A percentile compares a stretch with the other conserved stretches of the same genome.
Evolutionary conservation across 2,329 filamentous ascomycete species (phyloP).

Genomic region (Microdochium bolleyi): DNA sequence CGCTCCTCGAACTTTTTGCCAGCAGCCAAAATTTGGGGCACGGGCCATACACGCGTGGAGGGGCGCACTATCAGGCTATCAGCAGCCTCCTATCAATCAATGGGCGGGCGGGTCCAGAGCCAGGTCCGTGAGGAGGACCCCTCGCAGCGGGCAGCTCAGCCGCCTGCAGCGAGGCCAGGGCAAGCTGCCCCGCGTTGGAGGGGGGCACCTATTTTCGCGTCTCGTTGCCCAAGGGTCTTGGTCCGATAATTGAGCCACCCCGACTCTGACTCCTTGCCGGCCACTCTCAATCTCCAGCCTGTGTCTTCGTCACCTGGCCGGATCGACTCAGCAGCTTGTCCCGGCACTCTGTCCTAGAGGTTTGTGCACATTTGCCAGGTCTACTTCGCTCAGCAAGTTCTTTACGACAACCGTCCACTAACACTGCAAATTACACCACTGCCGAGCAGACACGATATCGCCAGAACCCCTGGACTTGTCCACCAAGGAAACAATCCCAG

Average conservation of each 20-base stretch:
- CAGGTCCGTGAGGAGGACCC: no score
- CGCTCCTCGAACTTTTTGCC: not conserved
- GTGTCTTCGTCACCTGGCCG: not conserved
- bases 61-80: not conserved
- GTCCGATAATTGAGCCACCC: not conserved
- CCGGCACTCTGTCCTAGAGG: not conserved
- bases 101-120: no score
- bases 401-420: not conserved
- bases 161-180: not conserved
- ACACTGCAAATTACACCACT: not conserved
- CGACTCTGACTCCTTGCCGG: not conserved
- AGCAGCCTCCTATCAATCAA: no score
- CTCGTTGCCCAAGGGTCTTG: not conserved
- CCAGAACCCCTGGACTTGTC: not conserved
- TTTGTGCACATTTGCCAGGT: not conserved
- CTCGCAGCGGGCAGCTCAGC: not conserved
- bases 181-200: not conserved
- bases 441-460: not conserved
- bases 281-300: not conserved
- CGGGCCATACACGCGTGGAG: not conserved
- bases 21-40: slow-evolving; percentile 1
- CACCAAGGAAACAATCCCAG: not conserved
- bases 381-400: not conserved
- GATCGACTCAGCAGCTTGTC: not conserved
- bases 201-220: not conserved